Evolutionary conservation across 371 early-diverging fungal genomes (phyloP).

Genomic region (Blakeslea trispora): DNA sequence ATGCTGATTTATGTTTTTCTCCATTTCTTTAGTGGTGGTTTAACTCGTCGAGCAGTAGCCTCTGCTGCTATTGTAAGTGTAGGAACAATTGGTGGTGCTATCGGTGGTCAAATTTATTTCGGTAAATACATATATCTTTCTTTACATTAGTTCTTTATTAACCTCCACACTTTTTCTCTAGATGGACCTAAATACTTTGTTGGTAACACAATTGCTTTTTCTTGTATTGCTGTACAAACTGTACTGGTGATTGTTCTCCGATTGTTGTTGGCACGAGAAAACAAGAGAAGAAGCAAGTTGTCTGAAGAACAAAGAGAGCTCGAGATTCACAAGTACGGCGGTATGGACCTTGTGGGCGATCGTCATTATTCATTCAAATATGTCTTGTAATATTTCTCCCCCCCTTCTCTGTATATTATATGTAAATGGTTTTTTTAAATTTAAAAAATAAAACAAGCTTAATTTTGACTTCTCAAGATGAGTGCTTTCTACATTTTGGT

Average conservation of each 20-base stretch:
- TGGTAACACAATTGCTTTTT: constrained; percentile 34
- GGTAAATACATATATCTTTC: constrained; percentile 11
- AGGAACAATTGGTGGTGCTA: constrained; percentile 42
- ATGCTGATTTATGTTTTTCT: neutral
- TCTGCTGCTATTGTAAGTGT: constrained; percentile 40
- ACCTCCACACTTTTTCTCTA: constrained; percentile 1
- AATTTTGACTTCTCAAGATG: no score
- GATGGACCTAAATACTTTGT: constrained; percentile 31
- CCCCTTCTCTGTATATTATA: neutral
- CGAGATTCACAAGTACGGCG: constrained; percentile 21
- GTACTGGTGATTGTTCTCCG: constrained; percentile 22
- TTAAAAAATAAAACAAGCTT: no score
- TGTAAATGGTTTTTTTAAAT: neutral
- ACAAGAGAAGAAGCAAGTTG: constrained; percentile 16
- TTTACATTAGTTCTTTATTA: neutral
- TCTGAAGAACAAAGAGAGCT: constrained; percentile 16
- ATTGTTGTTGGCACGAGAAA: constrained; percentile 14
- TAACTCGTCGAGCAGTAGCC: constrained; percentile 42
- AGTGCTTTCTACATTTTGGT: no score
- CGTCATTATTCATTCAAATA: constrained; percentile 29
- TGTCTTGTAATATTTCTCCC: constrained; percentile 21
- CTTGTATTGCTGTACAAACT: constrained; percentile 33
- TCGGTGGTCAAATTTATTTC: constrained; percentile 44
- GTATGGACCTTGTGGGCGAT: constrained; percentile 24
- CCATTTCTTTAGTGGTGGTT: constrained; percentile 25